These are phyloP conservation scores for Epichloe bromicola DNA, from an alignment of 2,329 filamentous ascomycete species.

Conservation along the genomic window DNA sequence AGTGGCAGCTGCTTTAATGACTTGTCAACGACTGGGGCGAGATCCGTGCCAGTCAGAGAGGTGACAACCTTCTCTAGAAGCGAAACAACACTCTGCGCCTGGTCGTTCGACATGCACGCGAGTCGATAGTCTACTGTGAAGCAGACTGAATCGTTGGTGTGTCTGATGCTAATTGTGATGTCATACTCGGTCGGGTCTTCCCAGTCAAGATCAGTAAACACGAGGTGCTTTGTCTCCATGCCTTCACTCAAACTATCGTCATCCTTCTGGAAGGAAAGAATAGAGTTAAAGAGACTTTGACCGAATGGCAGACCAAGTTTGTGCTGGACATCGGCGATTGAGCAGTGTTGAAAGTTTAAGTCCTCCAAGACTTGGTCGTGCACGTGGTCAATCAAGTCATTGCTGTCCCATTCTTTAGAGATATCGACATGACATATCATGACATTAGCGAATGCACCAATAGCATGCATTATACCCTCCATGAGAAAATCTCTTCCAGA, in stretches of 20 bases:
- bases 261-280: conserved; percentile 18
- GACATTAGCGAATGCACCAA: conserved; percentile 8
- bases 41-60: neutral
- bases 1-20: neutral
- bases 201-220: conserved; percentile 5
- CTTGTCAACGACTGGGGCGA: neutral
- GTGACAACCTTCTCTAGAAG: conserved; percentile 1
- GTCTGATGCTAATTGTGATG: conserved; percentile 12
- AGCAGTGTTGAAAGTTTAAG: conserved; percentile 35
- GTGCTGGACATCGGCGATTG: conserved; percentile 32
- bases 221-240: neutral
- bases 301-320: conserved; percentile 12
- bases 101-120: neutral
- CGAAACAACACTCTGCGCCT: neutral
- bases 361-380: conserved; percentile 32
- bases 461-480: conserved; percentile 1
- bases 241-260: neutral
- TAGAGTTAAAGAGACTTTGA: conserved; percentile 18
- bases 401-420: conserved; percentile 11
- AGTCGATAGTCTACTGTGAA: conserved; percentile 1
- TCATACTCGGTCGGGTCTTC: conserved; percentile 15
- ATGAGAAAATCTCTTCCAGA: conserved; percentile 6
- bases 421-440: conserved; percentile 8
- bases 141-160: neutral
- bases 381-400: conserved; percentile 9